Evolutionary conservation across 2,329 filamentous ascomycete genomes (phyloP).

Genomic region (Fusarium pseudocircinatum): DNA sequence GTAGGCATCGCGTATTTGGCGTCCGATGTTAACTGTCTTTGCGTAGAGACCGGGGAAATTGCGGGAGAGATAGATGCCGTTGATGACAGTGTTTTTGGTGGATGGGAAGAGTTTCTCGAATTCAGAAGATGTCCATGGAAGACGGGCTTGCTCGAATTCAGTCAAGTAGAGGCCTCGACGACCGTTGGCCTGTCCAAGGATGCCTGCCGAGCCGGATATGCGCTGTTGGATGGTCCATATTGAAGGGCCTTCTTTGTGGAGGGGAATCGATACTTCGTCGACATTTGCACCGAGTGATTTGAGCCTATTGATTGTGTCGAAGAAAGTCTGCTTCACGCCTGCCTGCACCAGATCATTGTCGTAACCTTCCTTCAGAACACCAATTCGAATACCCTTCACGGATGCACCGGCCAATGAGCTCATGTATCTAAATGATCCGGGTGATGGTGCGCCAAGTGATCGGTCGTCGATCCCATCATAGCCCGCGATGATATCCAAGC

Average conservation of each 20-base stretch:
- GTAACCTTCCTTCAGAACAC: conserved; percentile 57
- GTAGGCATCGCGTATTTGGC: conserved; percentile 58
- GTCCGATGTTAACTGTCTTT: conserved; percentile 60
- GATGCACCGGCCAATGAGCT: background rate
- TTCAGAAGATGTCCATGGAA: conserved; percentile 56
- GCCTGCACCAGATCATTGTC: conserved; percentile 50
- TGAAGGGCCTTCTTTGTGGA: conserved; percentile 57
- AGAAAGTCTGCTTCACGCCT: conserved; percentile 53
- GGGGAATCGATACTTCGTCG: conserved; percentile 60
- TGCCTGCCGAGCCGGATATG: conserved; percentile 54
- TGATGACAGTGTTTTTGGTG: conserved; percentile 65
- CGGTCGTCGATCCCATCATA: conserved; percentile 60
- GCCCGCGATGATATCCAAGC: conserved; percentile 58
- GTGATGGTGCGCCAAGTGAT: conserved; percentile 47
- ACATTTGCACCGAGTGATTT: conserved; percentile 58
- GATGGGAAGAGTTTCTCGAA: conserved; percentile 63
- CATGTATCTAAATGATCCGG: conserved; percentile 39
- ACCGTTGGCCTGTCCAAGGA: conserved; percentile 56
- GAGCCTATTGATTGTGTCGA: conserved; percentile 54
- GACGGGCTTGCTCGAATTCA: conserved; percentile 59
- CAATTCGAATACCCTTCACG: conserved; percentile 49
- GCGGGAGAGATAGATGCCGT: conserved; percentile 58
- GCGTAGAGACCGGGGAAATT: conserved; percentile 57
- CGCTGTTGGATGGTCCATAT: conserved; percentile 62
- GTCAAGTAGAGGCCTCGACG: conserved; percentile 59